A percentile compares a stretch with the other conserved stretches of the same genome.
Conservation (phyloP, 1,139 yeast genomes). For the Yamadazyma atmosphaerica region DNA sequence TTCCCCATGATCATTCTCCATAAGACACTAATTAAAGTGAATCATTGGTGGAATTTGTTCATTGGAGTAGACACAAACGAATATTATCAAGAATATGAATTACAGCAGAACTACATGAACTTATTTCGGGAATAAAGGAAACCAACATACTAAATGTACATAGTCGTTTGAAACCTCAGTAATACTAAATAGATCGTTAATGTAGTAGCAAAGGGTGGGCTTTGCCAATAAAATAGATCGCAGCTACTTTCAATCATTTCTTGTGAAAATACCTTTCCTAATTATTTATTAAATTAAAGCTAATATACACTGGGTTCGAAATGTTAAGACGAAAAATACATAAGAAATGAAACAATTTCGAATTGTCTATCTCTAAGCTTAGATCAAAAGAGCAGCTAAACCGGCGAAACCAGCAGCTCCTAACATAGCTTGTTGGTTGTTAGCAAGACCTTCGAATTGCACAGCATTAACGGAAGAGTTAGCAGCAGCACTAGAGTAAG, state of each 20-base stretch:
- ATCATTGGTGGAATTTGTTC: constrained; percentile 70
- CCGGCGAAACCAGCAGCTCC: constrained; percentile 49
- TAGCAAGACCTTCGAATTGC: constrained; percentile 31
- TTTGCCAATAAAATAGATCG: no score
- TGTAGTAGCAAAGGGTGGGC: no score
- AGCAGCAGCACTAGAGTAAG: constrained; percentile 12
- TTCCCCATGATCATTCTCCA: constrained; percentile 67
- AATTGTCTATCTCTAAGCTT: no score
- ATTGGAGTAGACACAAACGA: constrained; percentile 51
- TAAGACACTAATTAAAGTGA: constrained; percentile 46
- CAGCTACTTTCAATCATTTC: no score
- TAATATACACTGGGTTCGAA: constrained; percentile 4
- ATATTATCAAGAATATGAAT: constrained; percentile 18
- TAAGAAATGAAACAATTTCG: no score
- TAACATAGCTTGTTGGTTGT: constrained; percentile 25
- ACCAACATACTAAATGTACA: not conserved
- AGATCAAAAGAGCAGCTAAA: constrained; percentile 44
- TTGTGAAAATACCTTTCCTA: constrained; percentile 2
- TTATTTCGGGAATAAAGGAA: constrained; percentile 13
- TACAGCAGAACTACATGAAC: constrained; percentile 17
- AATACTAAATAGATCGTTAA: not conserved
- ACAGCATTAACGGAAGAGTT: constrained; percentile 22
- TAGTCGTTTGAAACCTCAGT: no score
- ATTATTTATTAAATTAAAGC: constrained; percentile 2
- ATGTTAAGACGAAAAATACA: not conserved